Evolutionary conservation across 768 basidiomycete species (phyloP), one percentile per base, ranked within the genome.

Genomic region (Pleurotus platypus): DNA sequence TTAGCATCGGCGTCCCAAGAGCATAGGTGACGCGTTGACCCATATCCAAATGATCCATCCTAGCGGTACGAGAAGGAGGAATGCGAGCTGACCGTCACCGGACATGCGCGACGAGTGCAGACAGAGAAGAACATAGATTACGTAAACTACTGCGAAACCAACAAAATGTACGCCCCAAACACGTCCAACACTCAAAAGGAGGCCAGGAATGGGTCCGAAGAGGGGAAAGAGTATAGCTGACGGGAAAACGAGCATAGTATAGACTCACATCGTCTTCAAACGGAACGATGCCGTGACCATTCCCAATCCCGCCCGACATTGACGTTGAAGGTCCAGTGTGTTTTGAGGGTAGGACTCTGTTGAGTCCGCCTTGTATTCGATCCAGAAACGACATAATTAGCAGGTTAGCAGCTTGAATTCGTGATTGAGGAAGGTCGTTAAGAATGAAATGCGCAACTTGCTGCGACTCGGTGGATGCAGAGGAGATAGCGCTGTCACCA

Each of bases 231-330:
- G 42, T 45, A 30, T 37, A 43, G 35, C 35, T 22, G 46, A 27
- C 39, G 43, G 20, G 35, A 40, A 39, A 49, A 26, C 37, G 49
- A 56, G 55, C 49, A 57, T 15, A 39, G 30, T 27, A 49, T 46
- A 57, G 24, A 77, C 89, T 79, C 70, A 91, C 90, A 69, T 92
- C 85, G 67, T 91, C 87, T 53, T 88, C 81, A 59, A 83, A 82
- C 42, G 76, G 78, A 11, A 82, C 80, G 69, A 83, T 80, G 13
- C 84, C 86, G 67, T 78, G 76, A 20, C 80, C 82, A 49, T 69
- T 75, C 12, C 84, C 86, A 62, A 87, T 82, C 4, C 88, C 87
- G 46, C 79, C 80, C 26, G 76, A 73, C 50, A 75, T 62, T 5
- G 78, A 73, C 27, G 67, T 67, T 46, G 80, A 69, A 39, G 76